Evolutionary conservation across 2,329 filamentous ascomycete species (phyloP).

Genomic region (Emydomyces testavorans): DNA sequence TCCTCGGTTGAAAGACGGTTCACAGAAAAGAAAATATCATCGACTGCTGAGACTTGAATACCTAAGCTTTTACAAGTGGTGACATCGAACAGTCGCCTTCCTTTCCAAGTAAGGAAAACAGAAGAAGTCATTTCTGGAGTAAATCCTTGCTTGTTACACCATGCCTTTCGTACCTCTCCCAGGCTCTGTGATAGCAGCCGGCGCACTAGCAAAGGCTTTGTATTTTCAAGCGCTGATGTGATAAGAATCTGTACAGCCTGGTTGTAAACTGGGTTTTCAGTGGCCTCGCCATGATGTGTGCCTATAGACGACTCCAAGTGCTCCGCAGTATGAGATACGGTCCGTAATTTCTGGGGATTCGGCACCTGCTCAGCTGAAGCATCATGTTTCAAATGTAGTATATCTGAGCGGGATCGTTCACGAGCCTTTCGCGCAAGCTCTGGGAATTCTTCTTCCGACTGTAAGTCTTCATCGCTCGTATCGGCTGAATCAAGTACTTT

Average conservation of each 20-base stretch:
- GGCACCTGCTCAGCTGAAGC: neutral
- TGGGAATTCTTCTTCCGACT: slow-evolving; percentile 35
- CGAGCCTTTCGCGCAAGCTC: slow-evolving; percentile 34
- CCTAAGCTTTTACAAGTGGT: slow-evolving; percentile 61
- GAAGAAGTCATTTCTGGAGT: slow-evolving; percentile 39
- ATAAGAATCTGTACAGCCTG: slow-evolving; percentile 54
- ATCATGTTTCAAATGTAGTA: neutral
- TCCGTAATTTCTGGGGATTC: neutral
- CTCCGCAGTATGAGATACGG: neutral
- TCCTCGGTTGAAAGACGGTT: slow-evolving; percentile 42
- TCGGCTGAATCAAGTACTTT: neutral
- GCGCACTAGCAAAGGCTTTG: slow-evolving; percentile 51
- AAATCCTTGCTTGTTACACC: slow-evolving; percentile 54
- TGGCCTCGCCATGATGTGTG: neutral
- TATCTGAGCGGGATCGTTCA: slow-evolving; percentile 24
- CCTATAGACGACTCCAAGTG: neutral
- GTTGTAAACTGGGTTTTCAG: slow-evolving; percentile 27
- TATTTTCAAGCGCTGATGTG: slow-evolving; percentile 51
- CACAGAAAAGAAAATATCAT: slow-evolving; percentile 26
- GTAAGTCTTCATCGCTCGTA: slow-evolving; percentile 17
- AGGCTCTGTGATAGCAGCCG: slow-evolving; percentile 58
- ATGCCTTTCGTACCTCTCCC: slow-evolving; percentile 54
- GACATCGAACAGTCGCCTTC: slow-evolving; percentile 59
- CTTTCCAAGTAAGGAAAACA: slow-evolving; percentile 70
- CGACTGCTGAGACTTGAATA: slow-evolving; percentile 39